phyloP scores from a whole-genome alignment of 768 basidiomycete genomes.

The Lentinula raphanica region DNA sequence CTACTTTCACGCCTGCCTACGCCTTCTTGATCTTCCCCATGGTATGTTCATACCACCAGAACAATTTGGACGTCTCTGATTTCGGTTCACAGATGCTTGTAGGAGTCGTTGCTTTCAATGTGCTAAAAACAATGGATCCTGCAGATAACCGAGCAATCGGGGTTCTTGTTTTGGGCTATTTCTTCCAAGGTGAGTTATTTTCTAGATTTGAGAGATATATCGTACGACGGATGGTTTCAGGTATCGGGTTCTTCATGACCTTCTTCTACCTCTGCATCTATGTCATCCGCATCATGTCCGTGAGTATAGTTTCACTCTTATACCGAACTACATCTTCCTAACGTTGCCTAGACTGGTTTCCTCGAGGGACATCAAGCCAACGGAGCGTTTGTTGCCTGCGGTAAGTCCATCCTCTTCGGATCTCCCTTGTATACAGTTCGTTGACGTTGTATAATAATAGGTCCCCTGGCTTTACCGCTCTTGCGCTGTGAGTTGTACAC shows the following conservation, averaged over 20 bases:
- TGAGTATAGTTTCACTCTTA: constrained; percentile 12
- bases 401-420: background rate
- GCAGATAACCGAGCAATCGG: constrained; percentile 33
- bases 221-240: constrained; percentile 12
- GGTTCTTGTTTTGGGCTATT: constrained; percentile 38
- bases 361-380: constrained; percentile 44
- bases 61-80: background rate
- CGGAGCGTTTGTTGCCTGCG: constrained; percentile 42
- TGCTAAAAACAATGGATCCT: constrained; percentile 30
- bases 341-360: constrained; percentile 34
- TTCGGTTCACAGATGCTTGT: constrained; percentile 35
- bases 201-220: background rate
- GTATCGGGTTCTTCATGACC: constrained; percentile 44
- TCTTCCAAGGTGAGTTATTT: constrained; percentile 36
- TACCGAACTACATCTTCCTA: background rate
- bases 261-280: constrained; percentile 48
- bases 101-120: constrained; percentile 41
- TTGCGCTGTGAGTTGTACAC: constrained; percentile 26
- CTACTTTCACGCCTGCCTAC: constrained; percentile 31
- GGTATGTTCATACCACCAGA: constrained; percentile 20
- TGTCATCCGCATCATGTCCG: constrained; percentile 40
- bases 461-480: constrained; percentile 47
- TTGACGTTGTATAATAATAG: background rate
- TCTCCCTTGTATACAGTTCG: background rate
- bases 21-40: constrained; percentile 32